Percentiles rank a stretch among this genome's conserved stretches.
These are phyloP conservation scores for Artemisia annua DNA, from an alignment of 129 eudicot species.

Conservation along the genomic window DNA sequence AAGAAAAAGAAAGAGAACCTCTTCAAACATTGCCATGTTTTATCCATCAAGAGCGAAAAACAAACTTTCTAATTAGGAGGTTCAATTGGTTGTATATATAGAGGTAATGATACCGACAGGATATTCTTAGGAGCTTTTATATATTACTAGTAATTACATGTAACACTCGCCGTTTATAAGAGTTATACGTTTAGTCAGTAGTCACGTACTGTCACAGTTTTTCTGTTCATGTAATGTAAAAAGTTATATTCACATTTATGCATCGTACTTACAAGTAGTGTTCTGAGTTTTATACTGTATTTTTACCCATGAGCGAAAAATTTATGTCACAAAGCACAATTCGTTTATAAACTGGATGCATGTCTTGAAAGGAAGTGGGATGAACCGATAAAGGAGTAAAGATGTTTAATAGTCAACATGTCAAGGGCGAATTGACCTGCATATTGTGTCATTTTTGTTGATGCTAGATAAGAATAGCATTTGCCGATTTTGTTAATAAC, in stretches of 20 bases:
- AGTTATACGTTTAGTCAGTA: no score
- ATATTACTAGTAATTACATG: not conserved
- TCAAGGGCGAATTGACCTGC: not conserved
- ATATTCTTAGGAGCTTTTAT: slow-evolving; percentile 13
- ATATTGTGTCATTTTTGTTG: no score
- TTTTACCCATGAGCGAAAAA: no score
- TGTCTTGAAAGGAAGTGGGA: not conserved
- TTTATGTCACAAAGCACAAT: not conserved
- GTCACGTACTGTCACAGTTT: no score
- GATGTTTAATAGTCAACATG: not conserved
- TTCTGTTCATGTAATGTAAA: no score
- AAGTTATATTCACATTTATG: no score
- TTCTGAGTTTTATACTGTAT: no score
- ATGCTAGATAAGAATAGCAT: no score
- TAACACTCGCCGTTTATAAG: not conserved
- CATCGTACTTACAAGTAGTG: no score
- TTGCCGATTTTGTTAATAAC: no score
- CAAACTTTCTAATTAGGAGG: not conserved
- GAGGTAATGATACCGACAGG: slow-evolving; percentile 19
- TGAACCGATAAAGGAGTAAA: not conserved
- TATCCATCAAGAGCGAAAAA: slow-evolving; percentile 33
- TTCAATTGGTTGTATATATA: slow-evolving; percentile 26
- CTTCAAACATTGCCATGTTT: slow-evolving; percentile 33
- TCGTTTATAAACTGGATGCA: not conserved
- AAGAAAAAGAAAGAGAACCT: slow-evolving; percentile 23